Evolutionary conservation across 2,329 filamentous ascomycete genomes (phyloP).

Genomic region (Cladorrhinum sp.): DNA sequence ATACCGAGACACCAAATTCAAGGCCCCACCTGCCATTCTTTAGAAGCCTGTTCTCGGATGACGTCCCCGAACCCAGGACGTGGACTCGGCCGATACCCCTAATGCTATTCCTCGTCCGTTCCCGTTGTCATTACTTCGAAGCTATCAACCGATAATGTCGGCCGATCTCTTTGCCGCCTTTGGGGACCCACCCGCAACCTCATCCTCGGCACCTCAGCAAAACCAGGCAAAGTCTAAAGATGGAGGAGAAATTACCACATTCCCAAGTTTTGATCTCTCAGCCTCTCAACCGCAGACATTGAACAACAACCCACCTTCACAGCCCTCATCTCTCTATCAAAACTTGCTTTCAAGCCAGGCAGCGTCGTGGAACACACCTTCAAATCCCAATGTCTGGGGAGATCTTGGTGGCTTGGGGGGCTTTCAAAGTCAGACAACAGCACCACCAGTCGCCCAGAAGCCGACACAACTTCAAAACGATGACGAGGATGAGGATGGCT

Average conservation of each 20-base stretch:
- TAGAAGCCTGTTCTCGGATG: constrained; percentile 1
- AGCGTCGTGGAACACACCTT: constrained; percentile 1
- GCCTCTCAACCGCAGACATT: constrained; percentile 17
- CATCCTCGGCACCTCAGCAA: constrained; percentile 27
- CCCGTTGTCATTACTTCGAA: background rate
- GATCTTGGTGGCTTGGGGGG: constrained; percentile 19
- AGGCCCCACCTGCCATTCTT: background rate
- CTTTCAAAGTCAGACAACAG: constrained; percentile 11
- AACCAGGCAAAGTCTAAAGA: constrained; percentile 19
- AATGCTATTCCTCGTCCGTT: background rate
- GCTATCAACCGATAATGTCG: constrained; percentile 47
- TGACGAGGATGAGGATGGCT: constrained; percentile 59
- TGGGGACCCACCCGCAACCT: constrained; percentile 44
- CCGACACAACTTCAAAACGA: constrained; percentile 41
- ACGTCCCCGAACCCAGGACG: background rate
- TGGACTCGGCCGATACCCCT: background rate
- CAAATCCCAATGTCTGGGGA: constrained; percentile 25
- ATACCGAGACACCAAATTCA: background rate
- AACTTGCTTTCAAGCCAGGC: no score
- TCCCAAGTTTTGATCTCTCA: constrained; percentile 25
- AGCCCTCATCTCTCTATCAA: no score
- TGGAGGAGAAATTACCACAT: constrained; percentile 33
- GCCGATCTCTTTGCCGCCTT: constrained; percentile 65
- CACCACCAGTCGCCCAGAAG: constrained; percentile 10
- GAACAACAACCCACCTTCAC: constrained; percentile 1